Conservation (phyloP, 805 yeast genomes). For the Blastobotrys americana region DNA sequence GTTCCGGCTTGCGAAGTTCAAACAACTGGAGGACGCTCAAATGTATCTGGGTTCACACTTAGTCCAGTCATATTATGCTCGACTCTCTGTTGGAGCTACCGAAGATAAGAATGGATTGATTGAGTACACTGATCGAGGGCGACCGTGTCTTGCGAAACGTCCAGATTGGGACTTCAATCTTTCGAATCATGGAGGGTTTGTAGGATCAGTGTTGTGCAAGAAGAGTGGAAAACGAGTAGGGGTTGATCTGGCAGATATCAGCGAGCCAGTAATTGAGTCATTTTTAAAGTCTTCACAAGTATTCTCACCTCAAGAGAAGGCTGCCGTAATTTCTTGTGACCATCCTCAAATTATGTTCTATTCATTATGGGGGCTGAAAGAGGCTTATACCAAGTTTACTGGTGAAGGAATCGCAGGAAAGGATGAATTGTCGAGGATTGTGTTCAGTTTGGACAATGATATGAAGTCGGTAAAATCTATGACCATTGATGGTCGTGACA, state of each 20-base stretch:
- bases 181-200: neutral
- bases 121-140: neutral
- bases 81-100: neutral
- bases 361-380: neutral
- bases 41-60: neutral
- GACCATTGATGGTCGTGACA: neutral
- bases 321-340: neutral
- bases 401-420: neutral
- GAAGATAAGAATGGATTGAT: neutral
- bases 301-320: neutral
- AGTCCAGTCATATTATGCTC: neutral
- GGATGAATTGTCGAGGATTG: neutral
- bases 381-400: neutral
- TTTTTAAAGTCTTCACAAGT: neutral
- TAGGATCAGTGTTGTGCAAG: neutral
- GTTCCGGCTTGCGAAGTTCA: neutral
- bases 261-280: neutral
- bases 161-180: neutral
- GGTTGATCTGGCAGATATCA: neutral
- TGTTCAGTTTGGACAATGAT: neutral
- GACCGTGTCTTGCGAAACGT: neutral
- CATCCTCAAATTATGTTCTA: neutral
- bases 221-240: neutral
- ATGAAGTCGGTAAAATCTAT: neutral
- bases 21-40: neutral